Percentiles rank a stretch among this genome's conserved stretches.
Conservation (phyloP, 495 filamentous ascomycete genomes). For the Hyaloscypha finlandica region DNA sequence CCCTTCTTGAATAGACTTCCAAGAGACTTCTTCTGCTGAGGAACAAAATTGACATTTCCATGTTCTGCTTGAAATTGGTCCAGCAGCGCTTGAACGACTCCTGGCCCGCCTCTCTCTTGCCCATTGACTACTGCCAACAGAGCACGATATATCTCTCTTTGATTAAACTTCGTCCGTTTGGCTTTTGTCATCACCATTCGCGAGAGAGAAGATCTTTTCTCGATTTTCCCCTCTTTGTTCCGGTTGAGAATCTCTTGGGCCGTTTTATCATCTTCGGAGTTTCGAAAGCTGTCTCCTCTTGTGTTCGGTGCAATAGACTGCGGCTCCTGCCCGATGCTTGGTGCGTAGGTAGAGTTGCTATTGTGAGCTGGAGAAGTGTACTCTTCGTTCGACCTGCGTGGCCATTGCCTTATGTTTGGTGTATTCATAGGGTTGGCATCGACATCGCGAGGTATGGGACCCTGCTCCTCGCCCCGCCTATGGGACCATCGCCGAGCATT, state of each 20-base stretch:
- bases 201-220: conserved; percentile 15
- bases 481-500: conserved; percentile 14
- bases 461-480: conserved; percentile 7
- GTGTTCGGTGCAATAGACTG: neutral
- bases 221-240: conserved; percentile 28
- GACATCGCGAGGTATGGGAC: neutral
- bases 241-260: conserved; percentile 21
- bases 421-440: conserved; percentile 9
- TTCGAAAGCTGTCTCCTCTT: conserved; percentile 15
- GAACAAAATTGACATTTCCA: conserved; percentile 26
- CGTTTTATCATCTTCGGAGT: conserved; percentile 10
- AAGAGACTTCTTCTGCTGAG: conserved; percentile 19
- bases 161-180: conserved; percentile 20
- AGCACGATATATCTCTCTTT: conserved; percentile 23
- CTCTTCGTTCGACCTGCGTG: neutral
- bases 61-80: conserved; percentile 3
- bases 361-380: conserved; percentile 11
- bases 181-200: conserved; percentile 22
- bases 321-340: conserved; percentile 9
- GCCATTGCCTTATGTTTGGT: conserved; percentile 11
- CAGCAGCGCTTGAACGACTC: conserved; percentile 24
- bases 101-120: conserved; percentile 20
- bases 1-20: conserved; percentile 15
- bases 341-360: neutral
- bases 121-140: conserved; percentile 21